Evolutionary conservation across 2,329 filamentous ascomycete genomes (phyloP), one percentile per base, ranked within the genome.

Genomic region (Alternaria gaisen): DNA sequence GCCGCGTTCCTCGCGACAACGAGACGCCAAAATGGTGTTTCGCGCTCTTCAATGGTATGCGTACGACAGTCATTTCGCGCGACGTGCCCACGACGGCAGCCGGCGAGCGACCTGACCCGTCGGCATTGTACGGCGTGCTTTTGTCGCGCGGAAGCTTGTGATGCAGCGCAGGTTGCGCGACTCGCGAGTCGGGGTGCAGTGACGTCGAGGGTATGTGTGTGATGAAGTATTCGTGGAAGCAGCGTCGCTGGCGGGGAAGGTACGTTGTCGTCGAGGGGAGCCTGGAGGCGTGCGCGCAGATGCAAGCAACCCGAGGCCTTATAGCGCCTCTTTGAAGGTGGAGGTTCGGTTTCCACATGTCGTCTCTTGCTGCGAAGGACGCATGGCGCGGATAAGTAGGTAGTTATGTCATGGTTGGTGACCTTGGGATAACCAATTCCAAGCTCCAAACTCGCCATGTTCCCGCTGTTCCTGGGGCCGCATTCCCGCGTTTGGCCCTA

Each of bases 211-310:
- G 94, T 2, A 99, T 86, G 78, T 97, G 93, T 9, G 95, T 97
- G 61, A 98, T 92, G 79, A 99, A 99, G 83, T 99, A 98, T 71
- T 96, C 93, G 82, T 97, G 93, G 79, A 98, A 98, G 64, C 69
- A 70, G 60, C 82, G 79, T 52, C 67, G 69, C 54, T 71, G 65
- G 60, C 66, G 64, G 64, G 64, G 58, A 46, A 58, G 61, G 41
- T 56, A 53, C 43, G 56, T 50, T 11, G 40, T 42, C 40, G 61
- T 51, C 41, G 55, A 53, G 24, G 66, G 53, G 53, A 53, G 32
- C 30, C 46, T 56, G 53, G 60, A 50, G 50, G 47, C 50, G 30
- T 46, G 60, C 60, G 60, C 46, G 66, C 58, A 65, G 42, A 64
- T 51, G 54, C 65, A 67, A 36, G 62, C 60, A 61, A 60, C 62